Base-by-base conservation (phyloP, 2,329 filamentous ascomycete genomes). In the Pseudogymnoascus sp. region DNA sequence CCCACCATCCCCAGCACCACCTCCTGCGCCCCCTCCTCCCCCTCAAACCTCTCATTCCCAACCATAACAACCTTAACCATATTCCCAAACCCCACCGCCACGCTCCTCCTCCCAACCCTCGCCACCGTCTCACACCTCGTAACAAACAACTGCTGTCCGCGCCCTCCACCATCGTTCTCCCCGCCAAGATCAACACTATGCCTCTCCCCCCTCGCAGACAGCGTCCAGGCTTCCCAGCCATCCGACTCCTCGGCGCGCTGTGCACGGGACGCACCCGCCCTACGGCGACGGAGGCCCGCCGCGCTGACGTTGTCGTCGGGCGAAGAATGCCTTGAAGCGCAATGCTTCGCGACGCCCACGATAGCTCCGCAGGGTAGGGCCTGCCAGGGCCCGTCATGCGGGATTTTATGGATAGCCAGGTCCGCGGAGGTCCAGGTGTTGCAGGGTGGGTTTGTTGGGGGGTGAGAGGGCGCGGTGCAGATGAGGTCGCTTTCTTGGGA, bases 71-170 rank as follows among this genome's bases (percentile, higher is more conserved):
- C 76, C 74, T 91, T 92, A 69, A 92, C 79, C 1, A 84, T 79
- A 67, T 91, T 89, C 11, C 89, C 90, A 64, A 92, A 84, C 0
- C 82, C 87, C 31, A 92, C 81, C 0, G 84, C 89, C 2, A 90
- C 79, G 60, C 86, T 88, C 52, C 81, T 79, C 58, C 82, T 80
- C 11, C 89, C 89, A 1, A 91, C 75, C 61, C 78, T 77, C 1
- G 79, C 78, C 63, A 88, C 82, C 0, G 89, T 89, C 0, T 89
- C 90, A 1, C 88, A 76, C 52, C 80, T 80, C 2, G 82, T 82
- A 21, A 91, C 84, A 55, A 90, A 83, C 4, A 92, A 77, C 63
- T 84, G 79, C 2, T 80, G 78, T 3, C 43, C 16, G 6, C 31
- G 3, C 2, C 49, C 10, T 2, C 11, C 49, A 4, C 10, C 11